These are phyloP conservation scores for Tetracladium setigerum DNA, from an alignment of 495 filamentous ascomycete genomes.

Conservation along the genomic window DNA sequence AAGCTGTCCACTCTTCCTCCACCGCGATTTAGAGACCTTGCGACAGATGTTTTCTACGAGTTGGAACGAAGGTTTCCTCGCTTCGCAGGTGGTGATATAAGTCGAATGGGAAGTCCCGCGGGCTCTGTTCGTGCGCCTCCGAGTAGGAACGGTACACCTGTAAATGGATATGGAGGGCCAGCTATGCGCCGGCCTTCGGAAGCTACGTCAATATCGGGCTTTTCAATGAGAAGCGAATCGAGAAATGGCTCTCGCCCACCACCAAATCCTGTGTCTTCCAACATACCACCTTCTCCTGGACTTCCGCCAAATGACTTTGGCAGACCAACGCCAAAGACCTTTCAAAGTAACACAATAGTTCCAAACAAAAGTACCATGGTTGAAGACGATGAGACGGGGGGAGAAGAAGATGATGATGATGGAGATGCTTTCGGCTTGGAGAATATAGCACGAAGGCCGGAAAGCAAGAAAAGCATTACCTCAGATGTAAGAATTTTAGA, in stretches of 20 bases:
- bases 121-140: slow-evolving; percentile 46
- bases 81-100: slow-evolving; percentile 60
- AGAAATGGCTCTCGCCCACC: slow-evolving; percentile 17
- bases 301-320: slow-evolving; percentile 37
- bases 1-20: slow-evolving; percentile 84
- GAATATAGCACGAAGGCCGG: slow-evolving; percentile 34
- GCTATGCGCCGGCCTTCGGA: slow-evolving; percentile 44
- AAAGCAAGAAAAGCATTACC: slow-evolving; percentile 51
- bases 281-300: slow-evolving; percentile 21
- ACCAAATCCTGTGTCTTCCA: slow-evolving; percentile 10
- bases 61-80: slow-evolving; percentile 83
- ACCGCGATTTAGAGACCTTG: slow-evolving; percentile 79
- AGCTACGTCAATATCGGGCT: slow-evolving; percentile 39
- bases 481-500: slow-evolving; percentile 38
- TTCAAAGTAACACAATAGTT: slow-evolving; percentile 92
- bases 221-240: slow-evolving; percentile 23
- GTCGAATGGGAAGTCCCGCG: slow-evolving; percentile 62
- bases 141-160: slow-evolving; percentile 44
- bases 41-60: slow-evolving; percentile 93
- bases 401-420: slow-evolving; percentile 55
- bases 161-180: slow-evolving; percentile 32
- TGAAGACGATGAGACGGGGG: slow-evolving; percentile 76
- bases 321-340: slow-evolving; percentile 74
- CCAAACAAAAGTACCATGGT: slow-evolving; percentile 98
- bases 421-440: slow-evolving; percentile 56